phyloP scores from a whole-genome alignment of 2,329 filamentous ascomycete species.

The Myriosclerotinia scirpicola region DNA sequence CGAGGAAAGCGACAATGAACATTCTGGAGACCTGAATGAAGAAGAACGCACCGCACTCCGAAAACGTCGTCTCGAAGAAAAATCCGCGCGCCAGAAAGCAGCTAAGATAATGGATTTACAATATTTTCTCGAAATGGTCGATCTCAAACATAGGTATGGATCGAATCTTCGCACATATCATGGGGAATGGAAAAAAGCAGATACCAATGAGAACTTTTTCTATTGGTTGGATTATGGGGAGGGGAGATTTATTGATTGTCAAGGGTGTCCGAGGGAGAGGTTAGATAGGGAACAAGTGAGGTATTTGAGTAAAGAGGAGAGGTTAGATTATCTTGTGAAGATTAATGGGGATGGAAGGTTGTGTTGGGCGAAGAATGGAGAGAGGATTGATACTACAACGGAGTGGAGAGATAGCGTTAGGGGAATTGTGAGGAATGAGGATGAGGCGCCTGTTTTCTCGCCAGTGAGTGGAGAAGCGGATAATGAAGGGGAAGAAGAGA shows the following conservation, averaged over 20 bases:
- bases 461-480: conserved; percentile 34
- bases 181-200: conserved; percentile 73
- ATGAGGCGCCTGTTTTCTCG: conserved; percentile 56
- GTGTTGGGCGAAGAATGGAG: conserved; percentile 84
- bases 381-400: conserved; percentile 72
- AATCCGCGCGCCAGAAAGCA: conserved; percentile 59
- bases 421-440: conserved; percentile 65
- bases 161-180: conserved; percentile 77
- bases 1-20: conserved; percentile 27
- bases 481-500: conserved; percentile 17
- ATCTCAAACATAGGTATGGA: conserved; percentile 72
- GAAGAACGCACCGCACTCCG: conserved; percentile 45
- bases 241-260: conserved; percentile 67
- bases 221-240: conserved; percentile 88
- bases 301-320: conserved; percentile 80
- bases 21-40: conserved; percentile 33
- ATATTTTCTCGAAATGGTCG: conserved; percentile 83
- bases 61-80: conserved; percentile 50
- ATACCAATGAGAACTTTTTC: conserved; percentile 86
- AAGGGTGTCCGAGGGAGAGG: conserved; percentile 69
- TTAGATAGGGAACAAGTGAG: conserved; percentile 78
- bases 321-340: conserved; percentile 75
- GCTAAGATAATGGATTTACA: conserved; percentile 81
- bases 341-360: conserved; percentile 73
- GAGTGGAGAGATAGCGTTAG: conserved; percentile 77